Conservation (phyloP, 169 alveolate species). For the Fabrea salina region DNA sequence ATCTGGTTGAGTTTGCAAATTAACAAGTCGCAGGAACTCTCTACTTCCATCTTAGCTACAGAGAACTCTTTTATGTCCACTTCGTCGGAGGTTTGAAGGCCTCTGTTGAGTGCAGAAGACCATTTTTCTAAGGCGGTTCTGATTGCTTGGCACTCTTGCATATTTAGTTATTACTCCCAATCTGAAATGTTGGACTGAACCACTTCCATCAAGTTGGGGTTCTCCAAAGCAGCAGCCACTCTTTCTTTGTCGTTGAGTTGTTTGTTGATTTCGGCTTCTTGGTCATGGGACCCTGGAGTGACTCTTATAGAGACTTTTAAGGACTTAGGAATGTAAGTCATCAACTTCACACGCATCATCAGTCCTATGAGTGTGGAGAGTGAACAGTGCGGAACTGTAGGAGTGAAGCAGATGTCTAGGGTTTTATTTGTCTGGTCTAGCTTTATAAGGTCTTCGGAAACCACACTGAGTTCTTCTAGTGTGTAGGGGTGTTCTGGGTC, state of each 20-base stretch:
- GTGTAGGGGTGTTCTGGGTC: constrained; percentile 99
- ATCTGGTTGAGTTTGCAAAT: too few relatives aligned
- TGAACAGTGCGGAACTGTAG: constrained; percentile 97
- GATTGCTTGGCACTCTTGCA: too few relatives aligned
- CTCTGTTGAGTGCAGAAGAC: too few relatives aligned
- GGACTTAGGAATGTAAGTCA: constrained; percentile 84
- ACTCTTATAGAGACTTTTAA: constrained; percentile 70
- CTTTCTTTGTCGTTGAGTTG: constrained; percentile 96
- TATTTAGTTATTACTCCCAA: too few relatives aligned
- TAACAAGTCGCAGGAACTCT: too few relatives aligned
- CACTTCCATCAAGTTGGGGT: constrained; percentile 77
- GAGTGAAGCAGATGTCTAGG: constrained; percentile 89
- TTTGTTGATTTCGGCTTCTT: constrained; percentile 89
- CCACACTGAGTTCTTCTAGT: constrained; percentile 93
- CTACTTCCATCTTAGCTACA: too few relatives aligned
- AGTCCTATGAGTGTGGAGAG: constrained; percentile 96
- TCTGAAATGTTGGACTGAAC: constrained; percentile 60
- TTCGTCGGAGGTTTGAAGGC: too few relatives aligned
- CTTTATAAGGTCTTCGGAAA: constrained; percentile 82
- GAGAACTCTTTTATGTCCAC: too few relatives aligned
- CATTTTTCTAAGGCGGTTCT: too few relatives aligned
- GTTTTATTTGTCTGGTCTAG: constrained; percentile 72
- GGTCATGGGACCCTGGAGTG: constrained; percentile 87
- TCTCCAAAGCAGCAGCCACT: constrained; percentile 95
- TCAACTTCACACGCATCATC: constrained; percentile 90